Conservation (phyloP, 345 rosid genomes). For the Euphorbia tirucalli region DNA sequence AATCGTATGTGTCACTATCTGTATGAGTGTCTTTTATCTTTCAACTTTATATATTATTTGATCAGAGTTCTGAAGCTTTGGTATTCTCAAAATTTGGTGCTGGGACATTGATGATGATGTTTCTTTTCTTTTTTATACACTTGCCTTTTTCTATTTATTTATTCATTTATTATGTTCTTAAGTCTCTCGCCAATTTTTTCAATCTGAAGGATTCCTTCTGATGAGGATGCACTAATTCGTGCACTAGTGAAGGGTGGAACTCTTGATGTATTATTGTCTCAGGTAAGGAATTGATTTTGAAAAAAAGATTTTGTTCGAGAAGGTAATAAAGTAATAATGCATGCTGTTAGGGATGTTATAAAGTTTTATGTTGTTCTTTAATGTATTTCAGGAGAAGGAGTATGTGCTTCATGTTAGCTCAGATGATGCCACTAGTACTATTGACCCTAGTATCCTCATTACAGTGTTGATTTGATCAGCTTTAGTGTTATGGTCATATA, state of each 20-base stretch:
- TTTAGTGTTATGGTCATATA: background rate
- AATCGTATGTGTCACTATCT: conserved; percentile 32
- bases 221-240: conserved; percentile 30
- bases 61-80: background rate
- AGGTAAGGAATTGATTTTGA: conserved; percentile 33
- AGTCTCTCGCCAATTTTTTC: background rate
- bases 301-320: background rate
- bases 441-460: conserved; percentile 59
- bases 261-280: conserved; percentile 43
- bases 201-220: conserved; percentile 38
- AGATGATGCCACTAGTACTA: conserved; percentile 33
- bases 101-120: background rate
- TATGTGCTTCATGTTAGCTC: conserved; percentile 42
- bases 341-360: background rate
- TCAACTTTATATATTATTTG: background rate
- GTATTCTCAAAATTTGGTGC: too few species aligned
- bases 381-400: conserved; percentile 57
- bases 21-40: background rate
- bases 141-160: background rate
- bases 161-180: background rate
- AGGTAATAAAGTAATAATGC: background rate
- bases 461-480: conserved; percentile 3
- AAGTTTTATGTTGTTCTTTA: conserved; percentile 1
- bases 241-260: conserved; percentile 45
- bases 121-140: background rate